Conservation (phyloP, 306 rosid species). For the Herpetospermum pedunculosum region DNA sequence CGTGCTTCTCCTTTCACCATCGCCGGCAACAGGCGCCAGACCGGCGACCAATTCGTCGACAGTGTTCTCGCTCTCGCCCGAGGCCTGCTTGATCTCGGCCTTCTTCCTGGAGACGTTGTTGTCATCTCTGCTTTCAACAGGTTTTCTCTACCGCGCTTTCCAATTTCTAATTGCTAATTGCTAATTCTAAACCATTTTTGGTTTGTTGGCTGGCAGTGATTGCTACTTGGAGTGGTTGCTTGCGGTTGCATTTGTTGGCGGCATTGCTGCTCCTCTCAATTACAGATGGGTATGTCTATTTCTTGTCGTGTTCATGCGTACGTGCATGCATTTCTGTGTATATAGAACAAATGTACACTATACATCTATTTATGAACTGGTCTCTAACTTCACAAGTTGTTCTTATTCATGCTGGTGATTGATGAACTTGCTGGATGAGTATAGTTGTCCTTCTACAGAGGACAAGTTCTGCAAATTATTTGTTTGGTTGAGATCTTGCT, state of each 20-base stretch:
- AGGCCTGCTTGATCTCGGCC: conserved; percentile 45
- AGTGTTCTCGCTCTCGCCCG: conserved; percentile 43
- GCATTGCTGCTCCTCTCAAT: conserved; percentile 70
- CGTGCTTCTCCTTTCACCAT: conserved; percentile 26
- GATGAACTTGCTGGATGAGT: background rate
- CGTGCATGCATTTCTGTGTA: background rate
- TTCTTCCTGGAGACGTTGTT: conserved; percentile 50
- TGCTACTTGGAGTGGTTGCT: conserved; percentile 77
- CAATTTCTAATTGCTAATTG: background rate
- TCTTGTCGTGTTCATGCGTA: background rate
- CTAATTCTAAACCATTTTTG: too few species aligned
- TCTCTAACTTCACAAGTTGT: background rate
- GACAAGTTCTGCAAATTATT: background rate
- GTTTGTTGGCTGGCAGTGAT: conserved; percentile 35
- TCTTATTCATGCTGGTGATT: background rate
- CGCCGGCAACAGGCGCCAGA: conserved; percentile 30
- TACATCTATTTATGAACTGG: background rate
- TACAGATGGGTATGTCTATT: conserved; percentile 68
- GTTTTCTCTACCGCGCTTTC: conserved; percentile 7
- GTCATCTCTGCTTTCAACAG: conserved; percentile 78
- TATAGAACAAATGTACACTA: background rate
- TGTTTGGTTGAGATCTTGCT: background rate
- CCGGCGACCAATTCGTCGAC: conserved; percentile 41
- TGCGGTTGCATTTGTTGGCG: conserved; percentile 83
- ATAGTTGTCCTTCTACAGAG: background rate